Conservation (phyloP, 1,284 basidiomycete genomes). For the Trichosporon inkin region DNA sequence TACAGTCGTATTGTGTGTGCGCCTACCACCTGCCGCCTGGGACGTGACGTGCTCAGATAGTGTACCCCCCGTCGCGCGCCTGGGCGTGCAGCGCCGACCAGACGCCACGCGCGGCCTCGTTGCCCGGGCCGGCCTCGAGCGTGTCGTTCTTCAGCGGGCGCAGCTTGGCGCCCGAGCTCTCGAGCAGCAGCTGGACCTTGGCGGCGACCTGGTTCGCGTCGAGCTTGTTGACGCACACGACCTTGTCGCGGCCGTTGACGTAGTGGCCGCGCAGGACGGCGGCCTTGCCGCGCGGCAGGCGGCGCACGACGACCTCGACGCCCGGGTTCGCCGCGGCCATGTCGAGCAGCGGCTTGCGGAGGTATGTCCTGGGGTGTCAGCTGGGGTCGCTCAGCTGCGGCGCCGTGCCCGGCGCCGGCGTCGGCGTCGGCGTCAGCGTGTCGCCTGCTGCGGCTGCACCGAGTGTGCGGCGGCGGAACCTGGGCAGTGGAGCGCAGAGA, state of each 20-base stretch:
- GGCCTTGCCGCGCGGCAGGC: constrained; percentile 45
- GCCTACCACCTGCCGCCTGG: neutral
- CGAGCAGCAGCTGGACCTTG: constrained; percentile 49
- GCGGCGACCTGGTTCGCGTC: constrained; percentile 46
- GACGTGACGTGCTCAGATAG: too few species aligned
- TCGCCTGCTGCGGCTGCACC: too few species aligned
- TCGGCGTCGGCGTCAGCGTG: too few species aligned
- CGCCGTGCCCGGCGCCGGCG: neutral
- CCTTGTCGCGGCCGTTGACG: constrained; percentile 53
- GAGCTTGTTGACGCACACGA: constrained; percentile 52
- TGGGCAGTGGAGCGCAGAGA: too few species aligned
- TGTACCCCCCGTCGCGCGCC: constrained; percentile 40
- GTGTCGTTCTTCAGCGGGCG: constrained; percentile 47
- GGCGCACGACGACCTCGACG: constrained; percentile 51
- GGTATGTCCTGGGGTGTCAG: constrained; percentile 21
- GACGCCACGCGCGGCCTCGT: constrained; percentile 46
- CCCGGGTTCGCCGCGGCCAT: constrained; percentile 49
- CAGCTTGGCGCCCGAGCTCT: constrained; percentile 48
- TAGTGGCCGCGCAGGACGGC: constrained; percentile 51
- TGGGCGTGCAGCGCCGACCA: constrained; percentile 45
- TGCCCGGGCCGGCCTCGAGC: constrained; percentile 46
- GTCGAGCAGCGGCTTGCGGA: constrained; percentile 18
- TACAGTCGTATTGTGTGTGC: neutral
- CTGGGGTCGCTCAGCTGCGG: neutral
- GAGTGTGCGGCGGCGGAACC: too few species aligned